Conservation (phyloP, 2,329 filamentous ascomycete genomes). For the Colletotrichum graminicola region DNA sequence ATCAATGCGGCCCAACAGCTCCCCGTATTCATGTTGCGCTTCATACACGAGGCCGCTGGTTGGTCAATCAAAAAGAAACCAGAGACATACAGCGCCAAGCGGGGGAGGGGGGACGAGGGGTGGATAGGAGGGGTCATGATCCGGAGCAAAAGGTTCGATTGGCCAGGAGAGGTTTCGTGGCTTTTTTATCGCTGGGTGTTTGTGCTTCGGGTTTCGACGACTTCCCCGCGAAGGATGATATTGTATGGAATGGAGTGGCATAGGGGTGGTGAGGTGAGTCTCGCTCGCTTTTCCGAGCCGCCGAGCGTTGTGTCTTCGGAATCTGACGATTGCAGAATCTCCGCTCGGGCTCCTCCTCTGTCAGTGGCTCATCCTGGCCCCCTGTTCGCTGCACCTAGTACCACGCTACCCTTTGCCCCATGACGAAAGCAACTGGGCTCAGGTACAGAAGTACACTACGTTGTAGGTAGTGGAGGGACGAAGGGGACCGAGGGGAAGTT, state of each 20-base stretch:
- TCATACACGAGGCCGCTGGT: constrained; percentile 19
- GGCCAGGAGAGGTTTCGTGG: constrained; percentile 9
- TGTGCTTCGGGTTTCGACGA: neutral
- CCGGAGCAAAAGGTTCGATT: constrained; percentile 1
- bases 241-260: neutral
- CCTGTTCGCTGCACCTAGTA: neutral
- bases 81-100: constrained; percentile 11
- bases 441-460: constrained; percentile 11
- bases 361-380: constrained; percentile 1
- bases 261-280: constrained; percentile 30
- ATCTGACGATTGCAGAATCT: constrained; percentile 22
- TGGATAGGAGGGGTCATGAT: constrained; percentile 21
- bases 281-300: constrained; percentile 37
- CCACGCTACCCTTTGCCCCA: constrained; percentile 34
- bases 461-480: neutral
- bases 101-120: constrained; percentile 21
- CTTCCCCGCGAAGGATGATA: constrained; percentile 3
- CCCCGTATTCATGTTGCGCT: constrained; percentile 4
- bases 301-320: constrained; percentile 32
- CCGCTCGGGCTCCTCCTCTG: neutral
- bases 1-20: neutral
- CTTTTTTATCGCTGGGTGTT: constrained; percentile 29
- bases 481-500: neutral
- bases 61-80: constrained; percentile 11
- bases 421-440: constrained; percentile 11